Percentiles rank a stretch among this genome's conserved stretches.
These are phyloP conservation scores for Microascus cirrosus DNA, from an alignment of 2,329 filamentous ascomycete genomes.

Conservation along the genomic window DNA sequence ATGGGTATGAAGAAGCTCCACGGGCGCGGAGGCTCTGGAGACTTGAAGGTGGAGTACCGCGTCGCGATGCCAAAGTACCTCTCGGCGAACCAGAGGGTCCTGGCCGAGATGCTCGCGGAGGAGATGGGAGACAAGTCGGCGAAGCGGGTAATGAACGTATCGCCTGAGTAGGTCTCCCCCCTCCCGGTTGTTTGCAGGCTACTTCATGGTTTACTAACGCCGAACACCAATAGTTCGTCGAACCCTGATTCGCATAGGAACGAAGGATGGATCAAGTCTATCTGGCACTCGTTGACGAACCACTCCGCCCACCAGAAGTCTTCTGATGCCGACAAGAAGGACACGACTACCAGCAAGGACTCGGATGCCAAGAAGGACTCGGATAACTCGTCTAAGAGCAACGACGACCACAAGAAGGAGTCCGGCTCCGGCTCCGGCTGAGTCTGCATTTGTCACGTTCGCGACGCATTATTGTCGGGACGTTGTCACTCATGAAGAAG, in stretches of 20 bases:
- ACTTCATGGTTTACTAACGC: slow-evolving; percentile 1
- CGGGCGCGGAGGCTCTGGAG: slow-evolving; percentile 58
- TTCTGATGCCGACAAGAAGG: slow-evolving; percentile 13
- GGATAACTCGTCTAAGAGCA: not conserved
- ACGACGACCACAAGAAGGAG: not conserved
- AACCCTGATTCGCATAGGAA: slow-evolving; percentile 51
- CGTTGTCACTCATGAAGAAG: not conserved
- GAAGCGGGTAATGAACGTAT: slow-evolving; percentile 81
- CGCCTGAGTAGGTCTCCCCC: slow-evolving; percentile 32
- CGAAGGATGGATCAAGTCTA: slow-evolving; percentile 84
- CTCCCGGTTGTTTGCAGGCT: not conserved
- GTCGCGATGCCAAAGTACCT: slow-evolving; percentile 93
- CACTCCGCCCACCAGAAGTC: slow-evolving; percentile 45
- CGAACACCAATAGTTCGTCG: slow-evolving; percentile 8
- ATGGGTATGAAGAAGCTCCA: slow-evolving; percentile 89
- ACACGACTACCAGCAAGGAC: slow-evolving; percentile 11
- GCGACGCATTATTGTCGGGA: not conserved
- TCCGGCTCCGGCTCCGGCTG: slow-evolving; percentile 1
- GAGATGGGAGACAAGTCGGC: slow-evolving; percentile 91
- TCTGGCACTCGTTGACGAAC: slow-evolving; percentile 89
- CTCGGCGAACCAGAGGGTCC: slow-evolving; percentile 79
- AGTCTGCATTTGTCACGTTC: not conserved
- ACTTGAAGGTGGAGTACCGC: slow-evolving; percentile 88
- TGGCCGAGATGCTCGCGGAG: slow-evolving; percentile 91
- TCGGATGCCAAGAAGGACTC: slow-evolving; percentile 10